Percentiles rank a stretch among this genome's conserved stretches.
These are phyloP conservation scores for Penicillium fimorum DNA, from an alignment of 495 filamentous ascomycete species.

Conservation along the genomic window DNA sequence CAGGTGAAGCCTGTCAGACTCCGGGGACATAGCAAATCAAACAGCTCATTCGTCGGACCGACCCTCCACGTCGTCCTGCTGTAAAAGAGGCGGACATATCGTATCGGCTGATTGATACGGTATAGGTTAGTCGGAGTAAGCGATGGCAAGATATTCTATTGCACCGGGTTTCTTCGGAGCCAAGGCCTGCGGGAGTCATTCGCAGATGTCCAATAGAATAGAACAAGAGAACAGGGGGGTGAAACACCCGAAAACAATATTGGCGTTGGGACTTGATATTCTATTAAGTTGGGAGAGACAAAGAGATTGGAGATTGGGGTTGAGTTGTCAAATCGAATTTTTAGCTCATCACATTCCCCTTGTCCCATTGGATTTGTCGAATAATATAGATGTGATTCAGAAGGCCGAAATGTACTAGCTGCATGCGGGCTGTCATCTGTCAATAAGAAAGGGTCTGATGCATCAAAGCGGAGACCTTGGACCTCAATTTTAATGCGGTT, in stretches of 20 bases:
- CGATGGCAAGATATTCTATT: constrained; percentile 11
- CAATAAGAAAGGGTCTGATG: neutral
- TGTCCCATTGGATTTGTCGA: neutral
- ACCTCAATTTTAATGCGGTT: neutral
- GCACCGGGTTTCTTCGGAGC: constrained; percentile 13
- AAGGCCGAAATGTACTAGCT: constrained; percentile 1
- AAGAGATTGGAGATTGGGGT: neutral
- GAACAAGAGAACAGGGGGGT: constrained; percentile 12
- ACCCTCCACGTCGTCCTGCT: constrained; percentile 9
- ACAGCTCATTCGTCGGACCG: constrained; percentile 15
- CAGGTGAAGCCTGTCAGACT: constrained; percentile 19
- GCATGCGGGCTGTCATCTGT: constrained; percentile 17
- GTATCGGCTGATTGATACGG: constrained; percentile 9
- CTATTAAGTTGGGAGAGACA: neutral
- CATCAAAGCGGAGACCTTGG: constrained; percentile 2
- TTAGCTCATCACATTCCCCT: neutral
- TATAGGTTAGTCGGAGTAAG: constrained; percentile 17
- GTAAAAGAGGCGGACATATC: neutral
- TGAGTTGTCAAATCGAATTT: constrained; percentile 1
- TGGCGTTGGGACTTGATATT: constrained; percentile 1
- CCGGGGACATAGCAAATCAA: constrained; percentile 9
- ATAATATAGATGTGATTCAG: constrained; percentile 6
- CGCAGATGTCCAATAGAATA: constrained; percentile 8
- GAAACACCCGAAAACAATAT: constrained; percentile 8
- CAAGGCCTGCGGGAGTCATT: constrained; percentile 21